Conservation (phyloP, 768 basidiomycete genomes). For the Amanita subjunquillea region DNA sequence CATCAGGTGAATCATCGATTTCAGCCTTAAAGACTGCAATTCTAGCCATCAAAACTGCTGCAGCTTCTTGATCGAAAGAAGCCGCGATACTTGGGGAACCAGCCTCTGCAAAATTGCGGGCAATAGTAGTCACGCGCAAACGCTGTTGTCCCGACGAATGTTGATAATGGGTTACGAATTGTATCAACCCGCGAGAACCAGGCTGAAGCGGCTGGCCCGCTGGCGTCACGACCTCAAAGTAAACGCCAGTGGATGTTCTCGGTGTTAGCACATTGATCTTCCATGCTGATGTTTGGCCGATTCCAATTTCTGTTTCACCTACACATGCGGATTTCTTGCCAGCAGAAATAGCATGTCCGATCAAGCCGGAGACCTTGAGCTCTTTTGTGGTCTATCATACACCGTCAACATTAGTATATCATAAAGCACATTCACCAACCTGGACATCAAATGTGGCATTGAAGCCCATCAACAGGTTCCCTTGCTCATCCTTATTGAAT, state of each 20-base stretch:
- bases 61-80: conserved; percentile 96
- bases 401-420: neutral
- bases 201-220: conserved; percentile 88
- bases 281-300: conserved; percentile 98
- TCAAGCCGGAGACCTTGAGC: conserved; percentile 94
- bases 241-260: conserved; percentile 81
- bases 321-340: conserved; percentile 96
- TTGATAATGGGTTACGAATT: conserved; percentile 98
- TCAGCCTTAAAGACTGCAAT: conserved; percentile 99
- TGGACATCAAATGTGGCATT: conserved; percentile 98
- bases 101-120: conserved; percentile 94
- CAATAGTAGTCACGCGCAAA: conserved; percentile 94
- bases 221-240: conserved; percentile 97
- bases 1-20: conserved; percentile 95
- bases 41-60: conserved; percentile 95
- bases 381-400: conserved; percentile 85
- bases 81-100: conserved; percentile 90
- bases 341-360: conserved; percentile 94
- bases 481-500: conserved; percentile 89
- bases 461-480: conserved; percentile 93
- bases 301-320: conserved; percentile 98
- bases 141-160: conserved; percentile 94
- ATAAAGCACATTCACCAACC: conserved; percentile 27
- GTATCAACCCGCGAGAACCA: conserved; percentile 88
- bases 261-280: conserved; percentile 89